Evolutionary conservation across 2,329 filamentous ascomycete species (phyloP), one percentile per base, ranked within the genome.

Genomic region (Aspergillus sp.): DNA sequence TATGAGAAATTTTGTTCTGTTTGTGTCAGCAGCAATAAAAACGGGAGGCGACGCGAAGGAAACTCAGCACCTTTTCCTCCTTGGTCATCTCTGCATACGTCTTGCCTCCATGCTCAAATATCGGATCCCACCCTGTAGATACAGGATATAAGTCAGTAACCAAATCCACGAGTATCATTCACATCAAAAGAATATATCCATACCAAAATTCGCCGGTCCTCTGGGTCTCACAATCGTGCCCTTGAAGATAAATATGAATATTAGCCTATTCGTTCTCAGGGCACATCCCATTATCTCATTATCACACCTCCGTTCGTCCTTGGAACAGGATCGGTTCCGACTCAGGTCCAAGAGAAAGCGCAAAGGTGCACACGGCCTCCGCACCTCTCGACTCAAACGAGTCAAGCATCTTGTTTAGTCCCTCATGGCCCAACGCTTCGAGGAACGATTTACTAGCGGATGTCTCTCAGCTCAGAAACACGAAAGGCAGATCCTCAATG

Each of bases 21-120:
- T 48, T 30, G 24, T 26, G 64, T 72, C 57, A 68, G 64, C 44
- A 36, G n/a, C 4, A 24, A 36, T 17, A 38, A n/a, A 22, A 4
- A 11, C 13, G 6, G 12, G 13, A 13, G 24, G 34, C 32, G 38
- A 22, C 8, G 34, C 2, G 41, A 34, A 41, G 32, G 22, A 41
- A 11, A 48, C 41, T 20, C 49, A 49, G 57, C 81, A 93, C 92
- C 89, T 96, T 93, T 79, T 90, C 91, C 75, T 89, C 80, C 62
- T 87, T 93, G 51, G 91, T 89, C 95, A 99, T 99, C 79, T 99
- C 95, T 26, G 95, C 95, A 72, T 96, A 88, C 79, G 95, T 99
- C 76, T 91, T 80, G 42, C 93, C 93, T 63, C 96, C 84, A 66
- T 96, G 93, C 77, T 99, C 95, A 68, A 99, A 99, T 63, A 96